Percentiles rank a stretch among this genome's conserved stretches.
phyloP scores from a whole-genome alignment of 2,329 filamentous ascomycete species.

The Ascochyta koolunga region DNA sequence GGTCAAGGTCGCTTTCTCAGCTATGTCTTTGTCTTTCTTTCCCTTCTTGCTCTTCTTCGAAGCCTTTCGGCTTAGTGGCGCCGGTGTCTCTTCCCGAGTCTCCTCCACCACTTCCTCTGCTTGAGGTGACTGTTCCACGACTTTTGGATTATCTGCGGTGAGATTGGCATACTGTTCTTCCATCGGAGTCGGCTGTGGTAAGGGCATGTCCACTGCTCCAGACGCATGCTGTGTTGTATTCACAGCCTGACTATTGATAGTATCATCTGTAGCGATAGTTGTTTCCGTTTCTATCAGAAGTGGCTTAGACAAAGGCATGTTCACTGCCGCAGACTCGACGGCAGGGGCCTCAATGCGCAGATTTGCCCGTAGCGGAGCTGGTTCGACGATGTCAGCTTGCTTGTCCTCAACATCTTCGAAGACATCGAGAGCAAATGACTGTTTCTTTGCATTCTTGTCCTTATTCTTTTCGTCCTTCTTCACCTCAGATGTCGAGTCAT shows the following conservation, averaged over 20 bases:
- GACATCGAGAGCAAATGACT: constrained; percentile 16
- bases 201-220: neutral
- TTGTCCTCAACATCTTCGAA: constrained; percentile 5
- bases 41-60: constrained; percentile 45
- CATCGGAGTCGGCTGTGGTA: neutral
- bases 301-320: neutral
- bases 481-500: constrained; percentile 19
- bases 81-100: constrained; percentile 9
- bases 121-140: neutral
- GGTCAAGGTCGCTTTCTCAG: neutral
- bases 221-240: neutral
- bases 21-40: constrained; percentile 33
- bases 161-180: neutral
- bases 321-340: neutral
- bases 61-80: constrained; percentile 23
- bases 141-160: neutral
- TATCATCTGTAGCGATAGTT: neutral
- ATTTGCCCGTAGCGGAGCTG: constrained; percentile 1
- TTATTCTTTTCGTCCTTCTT: constrained; percentile 38
- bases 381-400: neutral
- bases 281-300: constrained; percentile 1
- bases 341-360: neutral
- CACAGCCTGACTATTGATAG: neutral
- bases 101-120: neutral
- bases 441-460: constrained; percentile 35